phyloP scores from a whole-genome alignment of 768 basidiomycete species.

The Leucocoprinus sp. region DNA sequence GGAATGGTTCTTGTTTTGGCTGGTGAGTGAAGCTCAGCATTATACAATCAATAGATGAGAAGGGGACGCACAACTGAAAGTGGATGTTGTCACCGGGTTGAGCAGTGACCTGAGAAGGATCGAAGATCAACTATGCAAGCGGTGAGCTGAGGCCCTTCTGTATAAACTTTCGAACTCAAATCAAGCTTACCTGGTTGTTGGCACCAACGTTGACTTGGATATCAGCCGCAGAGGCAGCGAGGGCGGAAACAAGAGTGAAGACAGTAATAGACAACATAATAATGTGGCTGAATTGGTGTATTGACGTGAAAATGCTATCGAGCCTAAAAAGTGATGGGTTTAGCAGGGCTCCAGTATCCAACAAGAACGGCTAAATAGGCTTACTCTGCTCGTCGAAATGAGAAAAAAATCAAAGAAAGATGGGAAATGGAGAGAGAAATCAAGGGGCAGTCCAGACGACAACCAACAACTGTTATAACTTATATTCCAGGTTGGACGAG shows the following conservation, averaged over 20 bases:
- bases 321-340: constrained; percentile 21
- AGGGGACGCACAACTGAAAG: constrained; percentile 42
- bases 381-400: constrained; percentile 16
- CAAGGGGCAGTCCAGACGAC: constrained; percentile 3
- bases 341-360: not conserved
- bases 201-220: constrained; percentile 36
- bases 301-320: constrained; percentile 15
- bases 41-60: not conserved
- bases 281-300: not conserved
- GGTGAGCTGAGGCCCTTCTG: not conserved
- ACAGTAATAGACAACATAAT: constrained; percentile 3
- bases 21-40: constrained; percentile 11
- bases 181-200: constrained; percentile 22
- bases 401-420: constrained; percentile 5
- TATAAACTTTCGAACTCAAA: not conserved
- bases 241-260: constrained; percentile 38
- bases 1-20: constrained; percentile 39
- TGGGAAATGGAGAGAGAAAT: constrained; percentile 11
- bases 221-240: constrained; percentile 29
- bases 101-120: constrained; percentile 32
- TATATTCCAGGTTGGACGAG: constrained; percentile 1
- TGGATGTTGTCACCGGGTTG: constrained; percentile 37
- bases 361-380: not conserved
- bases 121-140: constrained; percentile 27
- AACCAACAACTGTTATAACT: constrained; percentile 5